These are phyloP conservation scores for Niebla homalea DNA, from an alignment of 495 filamentous ascomycete genomes.

Conservation along the genomic window DNA sequence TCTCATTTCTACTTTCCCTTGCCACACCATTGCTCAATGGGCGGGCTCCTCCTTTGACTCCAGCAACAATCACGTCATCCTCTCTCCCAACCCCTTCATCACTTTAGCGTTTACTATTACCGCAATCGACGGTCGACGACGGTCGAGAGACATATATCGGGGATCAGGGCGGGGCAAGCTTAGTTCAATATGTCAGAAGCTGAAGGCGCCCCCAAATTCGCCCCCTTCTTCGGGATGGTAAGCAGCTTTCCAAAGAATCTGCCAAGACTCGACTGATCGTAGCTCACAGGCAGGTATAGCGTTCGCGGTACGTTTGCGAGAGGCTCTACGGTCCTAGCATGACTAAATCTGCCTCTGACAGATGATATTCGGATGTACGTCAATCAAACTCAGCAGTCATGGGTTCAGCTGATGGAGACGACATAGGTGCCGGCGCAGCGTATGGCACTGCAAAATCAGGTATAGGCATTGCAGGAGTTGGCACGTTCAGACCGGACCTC, in stretches of 20 bases:
- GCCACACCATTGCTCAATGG: too few relatives aligned
- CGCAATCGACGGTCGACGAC: too few relatives aligned
- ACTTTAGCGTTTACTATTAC: too few relatives aligned
- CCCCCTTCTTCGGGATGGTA: slow-evolving; percentile 97
- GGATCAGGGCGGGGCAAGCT: neutral
- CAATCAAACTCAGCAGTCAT: slow-evolving; percentile 4
- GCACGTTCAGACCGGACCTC: slow-evolving; percentile 80
- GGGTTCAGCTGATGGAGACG: slow-evolving; percentile 14
- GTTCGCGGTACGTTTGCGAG: slow-evolving; percentile 60
- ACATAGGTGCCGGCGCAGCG: slow-evolving; percentile 73
- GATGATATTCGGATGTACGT: slow-evolving; percentile 85
- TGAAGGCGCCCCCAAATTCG: slow-evolving; percentile 72
- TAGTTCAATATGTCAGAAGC: slow-evolving; percentile 48
- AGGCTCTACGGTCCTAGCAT: neutral
- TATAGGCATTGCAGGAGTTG: slow-evolving; percentile 90
- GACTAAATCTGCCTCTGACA: slow-evolving; percentile 17
- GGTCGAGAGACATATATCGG: too few relatives aligned
- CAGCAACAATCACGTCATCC: too few relatives aligned
- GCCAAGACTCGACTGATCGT: slow-evolving; percentile 12
- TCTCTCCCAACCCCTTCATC: too few relatives aligned
- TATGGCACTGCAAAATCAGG: slow-evolving; percentile 97
- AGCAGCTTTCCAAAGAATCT: slow-evolving; percentile 21
- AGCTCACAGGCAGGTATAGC: slow-evolving; percentile 63
- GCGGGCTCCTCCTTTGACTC: too few relatives aligned
- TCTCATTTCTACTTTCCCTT: too few relatives aligned